A percentile compares a stretch with the other conserved stretches of the same genome.
Conservation (phyloP, 2,329 filamentous ascomycete genomes). For the Cercospora canescens region DNA sequence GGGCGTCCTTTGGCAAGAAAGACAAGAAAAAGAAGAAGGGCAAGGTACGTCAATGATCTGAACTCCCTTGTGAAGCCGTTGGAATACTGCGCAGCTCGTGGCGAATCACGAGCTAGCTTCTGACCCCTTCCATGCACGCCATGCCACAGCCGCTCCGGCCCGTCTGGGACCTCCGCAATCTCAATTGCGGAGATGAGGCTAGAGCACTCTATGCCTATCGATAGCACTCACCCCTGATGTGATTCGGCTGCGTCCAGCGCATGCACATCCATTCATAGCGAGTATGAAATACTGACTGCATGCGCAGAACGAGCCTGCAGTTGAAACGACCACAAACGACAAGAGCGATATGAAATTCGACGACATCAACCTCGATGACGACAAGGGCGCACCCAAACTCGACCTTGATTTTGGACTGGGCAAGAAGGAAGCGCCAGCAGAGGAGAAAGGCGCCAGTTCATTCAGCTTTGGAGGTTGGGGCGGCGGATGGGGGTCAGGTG, state of each 20-base stretch:
- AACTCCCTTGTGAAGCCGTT: slow-evolving; percentile 14
- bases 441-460: slow-evolving; percentile 31
- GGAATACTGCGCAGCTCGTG: slow-evolving; percentile 2
- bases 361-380: slow-evolving; percentile 49
- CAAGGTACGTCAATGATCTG: slow-evolving; percentile 32
- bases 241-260: slow-evolving; percentile 12
- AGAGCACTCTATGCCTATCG: slow-evolving; percentile 23
- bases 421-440: slow-evolving; percentile 24
- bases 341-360: slow-evolving; percentile 46
- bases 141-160: slow-evolving; percentile 17
- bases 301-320: slow-evolving; percentile 30
- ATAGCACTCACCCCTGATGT: slow-evolving; percentile 25
- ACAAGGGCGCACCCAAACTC: slow-evolving; percentile 46
- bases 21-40: slow-evolving; percentile 37
- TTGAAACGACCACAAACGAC: slow-evolving; percentile 24
- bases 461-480: slow-evolving; percentile 39
- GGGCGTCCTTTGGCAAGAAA: slow-evolving; percentile 22
- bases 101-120: slow-evolving; percentile 21
- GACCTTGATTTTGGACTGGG: slow-evolving; percentile 46
- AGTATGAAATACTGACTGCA: slow-evolving; percentile 22
- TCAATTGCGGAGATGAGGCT: slow-evolving; percentile 22
- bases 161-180: slow-evolving; percentile 35
- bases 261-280: slow-evolving; percentile 16
- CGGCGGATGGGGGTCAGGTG: slow-evolving; percentile 34
- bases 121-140: slow-evolving; percentile 1